A percentile compares a stretch with the other conserved stretches of the same genome.
phyloP scores from a whole-genome alignment of 2,329 filamentous ascomycete species.

The Cryphonectria nitschkei region DNA sequence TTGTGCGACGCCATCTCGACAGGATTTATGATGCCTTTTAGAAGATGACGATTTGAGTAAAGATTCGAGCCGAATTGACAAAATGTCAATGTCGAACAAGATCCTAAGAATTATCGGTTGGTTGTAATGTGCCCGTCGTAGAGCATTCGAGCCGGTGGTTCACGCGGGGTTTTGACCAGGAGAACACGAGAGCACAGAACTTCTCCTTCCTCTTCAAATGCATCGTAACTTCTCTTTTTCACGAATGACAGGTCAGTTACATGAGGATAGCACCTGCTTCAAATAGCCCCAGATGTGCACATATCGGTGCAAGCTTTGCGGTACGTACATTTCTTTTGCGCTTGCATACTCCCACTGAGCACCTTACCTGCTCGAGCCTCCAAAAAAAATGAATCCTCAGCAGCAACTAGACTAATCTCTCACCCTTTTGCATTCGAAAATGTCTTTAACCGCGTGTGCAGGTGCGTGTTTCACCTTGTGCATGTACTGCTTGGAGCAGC shows the following conservation, averaged over 20 bases:
- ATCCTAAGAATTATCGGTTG: not conserved
- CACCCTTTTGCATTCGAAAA: too few relatives aligned
- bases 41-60: not conserved
- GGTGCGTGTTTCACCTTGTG: not conserved
- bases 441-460: not conserved
- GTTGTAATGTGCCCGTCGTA: not conserved
- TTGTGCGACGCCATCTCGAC: not conserved
- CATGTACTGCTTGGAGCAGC: not conserved
- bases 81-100: not conserved
- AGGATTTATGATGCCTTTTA: not conserved
- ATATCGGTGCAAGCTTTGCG: not conserved
- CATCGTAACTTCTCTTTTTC: not conserved
- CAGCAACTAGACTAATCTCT: not conserved
- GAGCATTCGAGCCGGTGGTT: not conserved
- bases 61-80: not conserved
- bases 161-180: not conserved
- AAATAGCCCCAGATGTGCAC: not conserved
- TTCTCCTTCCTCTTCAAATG: not conserved
- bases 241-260: not conserved
- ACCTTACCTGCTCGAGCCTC: not conserved
- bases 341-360: not conserved
- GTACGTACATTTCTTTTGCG: not conserved
- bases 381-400: too few relatives aligned
- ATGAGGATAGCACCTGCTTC: not conserved
- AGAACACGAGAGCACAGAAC: not conserved